Evolutionary conservation across 768 basidiomycete species (phyloP), one percentile per base, ranked within the genome.

Genomic region (Tricholoma furcatifolium): DNA sequence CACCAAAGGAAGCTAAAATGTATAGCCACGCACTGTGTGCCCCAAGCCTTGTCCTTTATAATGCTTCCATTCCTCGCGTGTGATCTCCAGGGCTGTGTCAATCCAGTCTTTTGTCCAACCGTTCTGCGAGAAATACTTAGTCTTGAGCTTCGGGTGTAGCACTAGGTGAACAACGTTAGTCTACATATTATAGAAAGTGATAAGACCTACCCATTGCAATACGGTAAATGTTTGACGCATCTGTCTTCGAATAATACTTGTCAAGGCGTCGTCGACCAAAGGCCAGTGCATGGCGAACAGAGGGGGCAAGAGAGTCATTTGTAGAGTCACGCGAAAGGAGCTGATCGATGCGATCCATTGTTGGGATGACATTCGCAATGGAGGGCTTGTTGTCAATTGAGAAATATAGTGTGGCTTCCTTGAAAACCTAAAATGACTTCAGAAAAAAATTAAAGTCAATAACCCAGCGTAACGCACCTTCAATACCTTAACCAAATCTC

Each of bases 281-380:
- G n/a, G n/a, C n/a, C n/a, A n/a, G n/a, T n/a, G n/a, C n/a, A n/a
- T 41, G 39, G 23, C 35, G 39, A 17, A 50, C 40, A 31, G 49
- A 24, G 20, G 49, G 32, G 6, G 49, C 23, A 30, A 56, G 54
- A 8, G 43, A 34, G 36, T 43, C 41, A 1, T 48, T 18, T 9
- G 48, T 38, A 10, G 40, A 6, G 4, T 35, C 57, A 12, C 56
- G 54, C 8, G 8, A 6, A 17, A 68, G 59, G 14, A 46, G 41
- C n/a, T 56, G n/a, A 34, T 71, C 54, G 24, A 69, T 60, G 15
- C 53, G 57, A 30, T 67, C 65, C 64, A 67, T 68, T 11, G 64
- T 63, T 4, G 60, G 67, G 30, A 68, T n/a, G n/a, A n/a, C n/a
- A n/a, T n/a, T n/a, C n/a, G n/a, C n/a, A n/a, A n/a, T 65, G 9